Base-by-base conservation (phyloP, 2,329 filamentous ascomycete species). In the Parafenestella ontariensis region DNA sequence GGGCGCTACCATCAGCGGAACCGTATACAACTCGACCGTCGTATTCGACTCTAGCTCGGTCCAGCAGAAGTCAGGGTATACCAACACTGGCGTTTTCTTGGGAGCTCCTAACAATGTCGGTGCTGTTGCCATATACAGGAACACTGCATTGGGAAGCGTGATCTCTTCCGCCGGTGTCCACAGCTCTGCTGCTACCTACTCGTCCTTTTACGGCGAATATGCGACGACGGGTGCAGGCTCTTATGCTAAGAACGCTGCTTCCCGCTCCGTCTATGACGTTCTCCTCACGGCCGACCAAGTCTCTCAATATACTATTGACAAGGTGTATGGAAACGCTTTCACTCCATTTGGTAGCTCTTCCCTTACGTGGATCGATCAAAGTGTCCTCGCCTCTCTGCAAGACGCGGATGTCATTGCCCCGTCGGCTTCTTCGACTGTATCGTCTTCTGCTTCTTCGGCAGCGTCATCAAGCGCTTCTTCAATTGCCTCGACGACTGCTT, bases 181-280 rank as follows among this genome's bases (percentile, higher is more conserved):
- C 44, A 56, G 66, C 3, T 33, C 66, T 1, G 54, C 65, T 18
- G 53, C 46, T 42, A 55, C 51, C 9, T 40, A 31, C 10, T 53
- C 61, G 66, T 77, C 59, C 18, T 64, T 72, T n/a, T 81, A 78
- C 15, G 61, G 59, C 54, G 80, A 82, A 62, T 82, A 76, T 49
- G 59, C 58, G 20, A 79, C 72, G 1, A 77, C 70, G 1, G 80
- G 79, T 0, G 57, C 69, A 1, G 79, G 80, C 0, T 73, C 76
- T 20, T 81, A 79, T 47, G 36, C 66, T 2, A 70, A 66, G 42
- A 79, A 80, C n/a, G 46, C 50, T 20, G 59, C 45, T 2, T 57
- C 66, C 7, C 72, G 78, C 17, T 59, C 71, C 0, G 58, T 58
- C 3, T 79, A 78, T 26, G 70, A 79, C 9, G 61, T 64, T 8